phyloP scores from a whole-genome alignment of 352 stramenopile genomes.

The Elongisporangium undulatum region DNA sequence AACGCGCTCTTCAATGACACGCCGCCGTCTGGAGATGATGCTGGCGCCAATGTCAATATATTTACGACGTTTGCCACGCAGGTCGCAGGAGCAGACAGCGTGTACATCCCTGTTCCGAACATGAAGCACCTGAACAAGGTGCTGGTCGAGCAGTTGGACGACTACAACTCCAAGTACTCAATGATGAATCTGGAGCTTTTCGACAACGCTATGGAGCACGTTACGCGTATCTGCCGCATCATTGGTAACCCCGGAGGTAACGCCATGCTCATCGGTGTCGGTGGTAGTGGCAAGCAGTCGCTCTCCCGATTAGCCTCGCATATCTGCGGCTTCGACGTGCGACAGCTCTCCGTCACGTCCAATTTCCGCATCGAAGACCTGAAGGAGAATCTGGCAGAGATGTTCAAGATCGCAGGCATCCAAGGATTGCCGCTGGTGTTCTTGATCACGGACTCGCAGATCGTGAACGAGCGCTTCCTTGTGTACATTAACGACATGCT shows the following conservation, averaged over 20 bases:
- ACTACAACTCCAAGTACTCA: constrained; percentile 96
- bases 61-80: constrained; percentile 93
- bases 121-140: constrained; percentile 89
- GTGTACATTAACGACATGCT: constrained; percentile 99
- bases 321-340: constrained; percentile 96
- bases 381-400: constrained; percentile 95
- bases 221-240: constrained; percentile 96
- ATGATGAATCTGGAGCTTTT: constrained; percentile 99
- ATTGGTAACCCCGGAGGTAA: constrained; percentile 96
- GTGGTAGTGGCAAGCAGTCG: constrained; percentile 95
- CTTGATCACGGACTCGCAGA: constrained; percentile 98
- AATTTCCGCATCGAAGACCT: constrained; percentile 97
- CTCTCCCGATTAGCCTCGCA: constrained; percentile 95
- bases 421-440: constrained; percentile 94
- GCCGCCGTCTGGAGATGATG: constrained; percentile 21
- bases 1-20: constrained; percentile 80
- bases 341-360: constrained; percentile 93
- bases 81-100: constrained; percentile 53
- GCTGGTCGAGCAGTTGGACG: constrained; percentile 92
- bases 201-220: constrained; percentile 96
- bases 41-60: constrained; percentile 76
- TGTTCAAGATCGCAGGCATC: constrained; percentile 95
- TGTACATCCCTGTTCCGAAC: constrained; percentile 67
- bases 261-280: constrained; percentile 97
- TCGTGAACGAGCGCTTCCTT: constrained; percentile 97